A percentile compares a stretch with the other conserved stretches of the same genome.
These are phyloP conservation scores for Royoungia palumana DNA, from an alignment of 768 basidiomycete genomes.

Conservation along the genomic window DNA sequence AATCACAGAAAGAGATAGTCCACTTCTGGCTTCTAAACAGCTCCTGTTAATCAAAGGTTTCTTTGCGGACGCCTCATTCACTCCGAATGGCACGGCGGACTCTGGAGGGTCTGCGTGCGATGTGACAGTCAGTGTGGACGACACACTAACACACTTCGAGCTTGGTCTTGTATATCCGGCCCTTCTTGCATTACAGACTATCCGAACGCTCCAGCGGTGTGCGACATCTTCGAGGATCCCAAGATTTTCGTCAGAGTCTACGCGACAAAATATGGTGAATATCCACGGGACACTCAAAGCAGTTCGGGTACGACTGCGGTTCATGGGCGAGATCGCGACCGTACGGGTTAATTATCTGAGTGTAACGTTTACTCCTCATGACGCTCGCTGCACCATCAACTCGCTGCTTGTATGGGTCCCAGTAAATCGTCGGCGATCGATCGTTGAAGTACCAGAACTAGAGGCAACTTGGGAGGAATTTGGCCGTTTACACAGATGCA, in stretches of 20 bases:
- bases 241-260: slow-evolving; percentile 16
- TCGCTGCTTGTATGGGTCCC: slow-evolving; percentile 57
- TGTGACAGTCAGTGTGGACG: slow-evolving; percentile 48
- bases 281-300: slow-evolving; percentile 37
- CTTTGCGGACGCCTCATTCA: slow-evolving; percentile 26
- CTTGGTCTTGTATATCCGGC: slow-evolving; percentile 67
- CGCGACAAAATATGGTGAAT: slow-evolving; percentile 17
- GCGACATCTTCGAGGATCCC: slow-evolving; percentile 14
- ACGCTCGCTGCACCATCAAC: slow-evolving; percentile 35
- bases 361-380: slow-evolving; percentile 14
- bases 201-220: slow-evolving; percentile 39
- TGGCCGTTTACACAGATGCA: slow-evolving; percentile 53
- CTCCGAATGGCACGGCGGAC: slow-evolving; percentile 6
- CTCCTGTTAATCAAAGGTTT: slow-evolving; percentile 40
- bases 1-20: slow-evolving; percentile 52
- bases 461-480: slow-evolving; percentile 74
- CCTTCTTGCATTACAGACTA: slow-evolving; percentile 57
- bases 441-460: slow-evolving; percentile 24
- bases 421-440: slow-evolving; percentile 36
- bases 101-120: slow-evolving; percentile 33
- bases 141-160: slow-evolving; percentile 50
- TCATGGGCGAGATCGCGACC: slow-evolving; percentile 49
- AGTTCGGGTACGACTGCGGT: slow-evolving; percentile 45
- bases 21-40: slow-evolving; percentile 39
- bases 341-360: slow-evolving; percentile 32